Base-by-base conservation (phyloP, 225 moss, liverwort and hornwort species). In the Straminergon stramineum region DNA sequence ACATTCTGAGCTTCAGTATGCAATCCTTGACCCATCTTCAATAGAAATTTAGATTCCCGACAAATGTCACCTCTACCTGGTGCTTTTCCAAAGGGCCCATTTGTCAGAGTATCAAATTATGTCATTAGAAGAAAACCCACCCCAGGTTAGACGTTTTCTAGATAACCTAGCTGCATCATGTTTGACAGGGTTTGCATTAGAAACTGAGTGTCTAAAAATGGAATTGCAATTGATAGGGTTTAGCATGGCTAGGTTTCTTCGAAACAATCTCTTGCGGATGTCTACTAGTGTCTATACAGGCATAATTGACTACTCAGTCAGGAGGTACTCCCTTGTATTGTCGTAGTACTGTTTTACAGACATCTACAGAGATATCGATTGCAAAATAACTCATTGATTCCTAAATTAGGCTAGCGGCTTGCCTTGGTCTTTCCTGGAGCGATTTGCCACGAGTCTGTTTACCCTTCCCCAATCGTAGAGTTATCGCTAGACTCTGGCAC, bases 1-100 rank as follows among this genome's bases (percentile, higher is more conserved):
- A n/a, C 93, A 92, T 81, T 85, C 96, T 52, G 97, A 96, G 84
- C 94, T 97, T 73, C 90, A 92, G 98, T 97, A 90, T 86, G 96
- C 58, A 87, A 56, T 48, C 15, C 87, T 87, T 63, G 68, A 41
- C 84, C 84, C 62, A 31, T 52, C 24, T 77, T 27, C 60, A 81
- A 81, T 39, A 81, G 53, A n/a, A 15, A 51, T 45, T 7, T 53
- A 62, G 19, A 65, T 35, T 60, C 51, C 30, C 68, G 17, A 60
- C 24, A 75, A n/a, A 45, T 61, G 34, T 34, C 58, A 57, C 67
- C 58, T 65, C 62, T 30, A 7, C 51, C 27, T 55, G 13, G 43
- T 55, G 15, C 32, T 68, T 79, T 62, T 78, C 39, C 52, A n/a
- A 34, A 31, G 53, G 74, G 1, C 27, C 12, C 84, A 57, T 69